These are phyloP conservation scores for Talaromyces thailandensis DNA, from an alignment of 495 filamentous ascomycete genomes.

Conservation along the genomic window DNA sequence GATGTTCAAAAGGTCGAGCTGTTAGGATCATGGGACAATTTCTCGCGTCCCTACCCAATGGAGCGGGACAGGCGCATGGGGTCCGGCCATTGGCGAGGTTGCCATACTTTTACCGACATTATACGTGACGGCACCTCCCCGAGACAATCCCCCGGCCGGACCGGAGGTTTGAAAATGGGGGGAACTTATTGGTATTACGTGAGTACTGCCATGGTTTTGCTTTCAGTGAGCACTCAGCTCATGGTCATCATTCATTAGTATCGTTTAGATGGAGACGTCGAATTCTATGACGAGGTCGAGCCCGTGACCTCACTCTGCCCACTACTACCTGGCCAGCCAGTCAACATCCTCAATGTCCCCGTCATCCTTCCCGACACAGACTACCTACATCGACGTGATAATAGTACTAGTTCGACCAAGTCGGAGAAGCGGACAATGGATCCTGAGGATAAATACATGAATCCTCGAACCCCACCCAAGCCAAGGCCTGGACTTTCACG, in stretches of 20 bases:
- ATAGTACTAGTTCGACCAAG: slow-evolving; percentile 26
- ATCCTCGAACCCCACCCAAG: slow-evolving; percentile 54
- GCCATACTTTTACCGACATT: slow-evolving; percentile 75
- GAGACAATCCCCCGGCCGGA: slow-evolving; percentile 47
- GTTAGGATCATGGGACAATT: slow-evolving; percentile 92
- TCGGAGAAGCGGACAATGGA: slow-evolving; percentile 63
- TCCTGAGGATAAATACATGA: slow-evolving; percentile 64
- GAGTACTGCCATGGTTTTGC: slow-evolving; percentile 19
- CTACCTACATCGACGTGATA: slow-evolving; percentile 24
- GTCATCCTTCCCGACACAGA: slow-evolving; percentile 47
- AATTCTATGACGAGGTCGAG: slow-evolving; percentile 60
- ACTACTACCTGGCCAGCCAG: slow-evolving; percentile 72
- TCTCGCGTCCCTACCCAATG: slow-evolving; percentile 66
- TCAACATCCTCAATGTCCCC: slow-evolving; percentile 77
- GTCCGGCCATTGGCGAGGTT: slow-evolving; percentile 71
- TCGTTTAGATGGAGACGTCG: slow-evolving; percentile 62
- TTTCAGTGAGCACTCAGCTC: not conserved
- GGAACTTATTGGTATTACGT: slow-evolving; percentile 94
- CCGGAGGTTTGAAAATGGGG: slow-evolving; percentile 82
- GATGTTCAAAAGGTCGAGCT: slow-evolving; percentile 66
- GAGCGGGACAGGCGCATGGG: slow-evolving; percentile 64
- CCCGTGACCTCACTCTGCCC: slow-evolving; percentile 74
- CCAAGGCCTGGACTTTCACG: slow-evolving; percentile 32
- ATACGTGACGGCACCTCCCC: slow-evolving; percentile 63
- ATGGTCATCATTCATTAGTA: slow-evolving; percentile 44